A percentile compares a stretch with the other conserved stretches of the same genome.
Conservation (phyloP, 768 basidiomycete genomes). For the Phaffia tasmanica region DNA sequence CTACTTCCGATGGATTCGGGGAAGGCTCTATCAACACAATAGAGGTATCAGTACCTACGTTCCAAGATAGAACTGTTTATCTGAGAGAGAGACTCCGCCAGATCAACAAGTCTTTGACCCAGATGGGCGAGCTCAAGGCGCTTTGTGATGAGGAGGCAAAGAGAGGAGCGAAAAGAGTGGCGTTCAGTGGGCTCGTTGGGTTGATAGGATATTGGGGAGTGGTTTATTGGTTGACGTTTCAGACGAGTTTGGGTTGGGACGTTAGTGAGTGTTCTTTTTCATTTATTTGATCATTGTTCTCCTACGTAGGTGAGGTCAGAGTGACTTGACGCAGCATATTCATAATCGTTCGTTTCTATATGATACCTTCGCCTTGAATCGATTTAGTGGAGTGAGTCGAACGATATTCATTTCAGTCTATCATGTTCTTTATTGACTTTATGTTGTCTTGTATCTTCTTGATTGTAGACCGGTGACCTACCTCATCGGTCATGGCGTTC, state of each 20-base stretch:
- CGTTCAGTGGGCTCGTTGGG: slow-evolving; percentile 50
- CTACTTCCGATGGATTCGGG: background rate
- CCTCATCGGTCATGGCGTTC: slow-evolving; percentile 15
- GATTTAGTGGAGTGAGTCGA: too few species aligned
- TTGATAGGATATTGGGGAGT: slow-evolving; percentile 55
- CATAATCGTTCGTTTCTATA: too few species aligned
- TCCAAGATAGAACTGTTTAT: slow-evolving; percentile 53
- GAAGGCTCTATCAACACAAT: slow-evolving; percentile 30
- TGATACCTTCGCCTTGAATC: too few species aligned
- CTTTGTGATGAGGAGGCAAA: slow-evolving; percentile 51
- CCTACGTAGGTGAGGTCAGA: too few species aligned
- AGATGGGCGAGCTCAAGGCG: slow-evolving; percentile 49
- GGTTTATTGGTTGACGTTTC: slow-evolving; percentile 53
- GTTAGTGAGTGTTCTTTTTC: background rate
- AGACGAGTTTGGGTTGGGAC: slow-evolving; percentile 12
- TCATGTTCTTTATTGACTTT: slow-evolving; percentile 30
- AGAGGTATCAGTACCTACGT: slow-evolving; percentile 52
- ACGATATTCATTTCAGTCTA: background rate
- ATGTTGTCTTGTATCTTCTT: background rate
- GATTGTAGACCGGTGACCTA: slow-evolving; percentile 6
- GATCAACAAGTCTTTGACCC: slow-evolving; percentile 43
- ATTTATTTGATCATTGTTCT: background rate
- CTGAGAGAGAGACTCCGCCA: slow-evolving; percentile 44
- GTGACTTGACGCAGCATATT: too few species aligned
- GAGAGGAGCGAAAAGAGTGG: slow-evolving; percentile 49